Base-by-base conservation (phyloP, 2,329 filamentous ascomycete genomes). In the Nemania bipapillata region DNA sequence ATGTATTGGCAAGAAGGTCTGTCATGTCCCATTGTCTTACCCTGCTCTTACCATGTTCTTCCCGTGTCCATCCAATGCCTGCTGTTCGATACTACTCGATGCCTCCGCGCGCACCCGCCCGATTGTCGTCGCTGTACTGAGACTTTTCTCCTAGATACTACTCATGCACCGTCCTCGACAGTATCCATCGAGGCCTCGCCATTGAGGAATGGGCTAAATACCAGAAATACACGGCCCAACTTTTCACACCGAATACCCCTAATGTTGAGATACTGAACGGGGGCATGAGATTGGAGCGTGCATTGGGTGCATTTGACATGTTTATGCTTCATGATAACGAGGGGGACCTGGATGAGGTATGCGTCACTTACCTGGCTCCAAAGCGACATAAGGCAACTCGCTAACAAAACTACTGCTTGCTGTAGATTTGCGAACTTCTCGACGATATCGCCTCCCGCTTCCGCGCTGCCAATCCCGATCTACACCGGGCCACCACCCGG, bases 221-320 rank as follows among this genome's bases (percentile, higher is more conserved):
- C 73, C 77, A 81, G 71, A 70, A 74, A 64, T 71, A 78, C 62
- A 71, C 81, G 3, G 72, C 77, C 7, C 77, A 74, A 49, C 74
- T 71, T 42, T 66, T 64, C 60, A 65, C 70, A 53, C 71, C 72
- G 20, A 58, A 70, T 37, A 63, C 70, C 9, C 70, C 74, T 11
- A 73, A 72, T 30, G 71, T 70, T 81, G 74, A 77, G 11, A 76
- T 67, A 28, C 82, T 85, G 5, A 83, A 86, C 61, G 80, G 83
- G 62, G 82, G 89, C 24, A 79, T 87, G 75, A 74, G 74, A 7
- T 83, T 97, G 22, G 94, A 97, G 77, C 86, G 87, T 65, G 91
- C 91, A 1, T 82, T 98, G 17, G 91, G 90, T 22, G 91, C 91
- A 15, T 97, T 96, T 78, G 96, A 98, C 79, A 86, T 98, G 80